A percentile compares a stretch with the other conserved stretches of the same genome.
Evolutionary conservation across 257 asterid species (phyloP).

Genomic region (Penstemon davidsonii): DNA sequence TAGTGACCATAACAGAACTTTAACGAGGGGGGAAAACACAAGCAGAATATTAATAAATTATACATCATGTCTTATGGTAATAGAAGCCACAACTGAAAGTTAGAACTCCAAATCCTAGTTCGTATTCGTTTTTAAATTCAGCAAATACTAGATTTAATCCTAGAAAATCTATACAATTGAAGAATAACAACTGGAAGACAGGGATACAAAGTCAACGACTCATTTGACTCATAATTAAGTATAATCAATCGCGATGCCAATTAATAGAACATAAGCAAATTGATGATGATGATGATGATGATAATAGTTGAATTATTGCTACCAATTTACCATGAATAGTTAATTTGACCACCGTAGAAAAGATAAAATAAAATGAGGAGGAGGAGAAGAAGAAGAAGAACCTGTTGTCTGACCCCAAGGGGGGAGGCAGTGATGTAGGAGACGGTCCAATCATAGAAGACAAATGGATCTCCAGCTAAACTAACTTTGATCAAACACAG

Average conservation of each 20-base stretch:
- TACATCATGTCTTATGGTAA: too few relatives aligned
- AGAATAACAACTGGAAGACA: too few relatives aligned
- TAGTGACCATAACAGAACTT: too few relatives aligned
- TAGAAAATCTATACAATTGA: too few relatives aligned
- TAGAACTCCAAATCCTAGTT: too few relatives aligned
- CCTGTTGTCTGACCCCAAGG: constrained; percentile 86
- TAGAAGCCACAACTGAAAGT: too few relatives aligned
- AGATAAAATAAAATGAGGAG: constrained; percentile 5
- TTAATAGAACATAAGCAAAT: not conserved
- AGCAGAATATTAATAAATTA: too few relatives aligned
- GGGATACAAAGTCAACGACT: too few relatives aligned
- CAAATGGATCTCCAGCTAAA: constrained; percentile 72
- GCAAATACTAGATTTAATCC: too few relatives aligned
- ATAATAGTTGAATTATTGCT: not conserved
- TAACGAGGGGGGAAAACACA: too few relatives aligned
- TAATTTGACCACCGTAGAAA: not conserved
- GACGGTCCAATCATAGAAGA: constrained; percentile 77
- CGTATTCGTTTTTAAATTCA: too few relatives aligned
- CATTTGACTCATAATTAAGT: too few relatives aligned
- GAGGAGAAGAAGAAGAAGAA: constrained; percentile 15
- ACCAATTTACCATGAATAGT: not conserved
- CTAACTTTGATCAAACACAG: constrained; percentile 37
- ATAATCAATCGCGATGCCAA: not conserved
- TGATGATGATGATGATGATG: not conserved
- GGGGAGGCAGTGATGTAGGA: constrained; percentile 81